Base-by-base conservation (phyloP, 2,329 filamentous ascomycete genomes). In the Claviceps purpurea region DNA sequence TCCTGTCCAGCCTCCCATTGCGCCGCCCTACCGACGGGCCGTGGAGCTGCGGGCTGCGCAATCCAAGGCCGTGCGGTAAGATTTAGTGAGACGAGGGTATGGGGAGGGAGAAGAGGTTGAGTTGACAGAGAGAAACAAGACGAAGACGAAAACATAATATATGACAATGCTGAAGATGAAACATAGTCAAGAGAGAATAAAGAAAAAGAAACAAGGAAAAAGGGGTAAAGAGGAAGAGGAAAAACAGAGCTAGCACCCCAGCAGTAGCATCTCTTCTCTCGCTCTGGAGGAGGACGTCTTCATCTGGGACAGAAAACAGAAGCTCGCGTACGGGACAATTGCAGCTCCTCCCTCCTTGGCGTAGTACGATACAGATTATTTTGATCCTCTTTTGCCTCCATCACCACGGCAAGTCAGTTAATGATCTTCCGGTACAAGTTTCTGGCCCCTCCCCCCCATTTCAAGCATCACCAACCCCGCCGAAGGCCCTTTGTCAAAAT, bases 1-100 rank as follows among this genome's bases (percentile, higher is more conserved):
- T 64, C 93, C 93, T 0, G 80, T 98, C 37, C 93, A 97, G 65
- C 91, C 91, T 30, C 93, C 93, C 0, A 98, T 93, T 39, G 93
- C 93, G 10, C 93, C 93, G 13, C 93, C 93, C 0, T 98, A 98
- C 64, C 94, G 90, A 67, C 81, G 85, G 52, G 93, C 93, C 13
- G 71, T 98, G 55, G 91, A 97, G 67, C 77, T 93, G 60, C 63
- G 68, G 53, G 64, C 66, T 53, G 64, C 65, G 56, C 64, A 56
- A 58, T 66, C 66, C 48, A 63, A 60, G 53, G 55, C 61, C 2
- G 47, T 51, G 45, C 52, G 47, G 30, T 55, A 52, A 20, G 13
- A 4, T n/a, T 24, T n/a, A 22, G 24, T 39, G 18, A 46, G n/a
- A 53, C 30, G 16, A 24, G n/a, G 5, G 2, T 4, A 37, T 22